These are phyloP conservation scores for Xylaria sp. DNA, from an alignment of 2,329 filamentous ascomycete genomes.

Conservation along the genomic window DNA sequence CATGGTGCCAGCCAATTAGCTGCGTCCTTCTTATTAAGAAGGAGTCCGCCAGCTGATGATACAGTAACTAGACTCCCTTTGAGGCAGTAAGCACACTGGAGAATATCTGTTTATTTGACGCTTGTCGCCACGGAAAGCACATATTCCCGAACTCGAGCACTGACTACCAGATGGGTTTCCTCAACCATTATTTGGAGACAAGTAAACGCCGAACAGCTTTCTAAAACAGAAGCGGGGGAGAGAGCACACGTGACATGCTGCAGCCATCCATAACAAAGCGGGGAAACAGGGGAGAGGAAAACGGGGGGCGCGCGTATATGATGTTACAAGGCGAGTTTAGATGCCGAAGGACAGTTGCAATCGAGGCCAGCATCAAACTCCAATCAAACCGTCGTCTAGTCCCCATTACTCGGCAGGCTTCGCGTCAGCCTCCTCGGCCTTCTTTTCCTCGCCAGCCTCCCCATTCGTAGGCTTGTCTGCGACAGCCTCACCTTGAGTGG, in stretches of 20 bases:
- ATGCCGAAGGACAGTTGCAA: constrained; percentile 3
- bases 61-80: background rate
- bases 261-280: constrained; percentile 9
- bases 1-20: background rate
- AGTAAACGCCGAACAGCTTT: background rate
- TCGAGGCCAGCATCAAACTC: constrained; percentile 24
- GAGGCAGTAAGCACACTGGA: background rate
- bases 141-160: background rate
- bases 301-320: constrained; percentile 10
- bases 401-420: constrained; percentile 24
- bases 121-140: background rate
- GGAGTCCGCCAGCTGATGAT: background rate
- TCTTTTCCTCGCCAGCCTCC: constrained; percentile 44
- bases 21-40: background rate
- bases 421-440: constrained; percentile 51
- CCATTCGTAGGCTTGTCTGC: constrained; percentile 37
- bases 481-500: constrained; percentile 32
- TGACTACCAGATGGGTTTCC: background rate
- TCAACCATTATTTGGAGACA: background rate
- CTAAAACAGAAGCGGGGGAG: background rate
- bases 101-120: background rate
- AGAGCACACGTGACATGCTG: constrained; percentile 11
- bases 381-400: background rate
- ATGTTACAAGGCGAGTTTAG: constrained; percentile 15
- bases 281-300: background rate